A percentile compares a stretch with the other conserved stretches of the same genome.
Evolutionary conservation across 495 filamentous ascomycete species (phyloP).

Genomic region (Neurospora sp.): DNA sequence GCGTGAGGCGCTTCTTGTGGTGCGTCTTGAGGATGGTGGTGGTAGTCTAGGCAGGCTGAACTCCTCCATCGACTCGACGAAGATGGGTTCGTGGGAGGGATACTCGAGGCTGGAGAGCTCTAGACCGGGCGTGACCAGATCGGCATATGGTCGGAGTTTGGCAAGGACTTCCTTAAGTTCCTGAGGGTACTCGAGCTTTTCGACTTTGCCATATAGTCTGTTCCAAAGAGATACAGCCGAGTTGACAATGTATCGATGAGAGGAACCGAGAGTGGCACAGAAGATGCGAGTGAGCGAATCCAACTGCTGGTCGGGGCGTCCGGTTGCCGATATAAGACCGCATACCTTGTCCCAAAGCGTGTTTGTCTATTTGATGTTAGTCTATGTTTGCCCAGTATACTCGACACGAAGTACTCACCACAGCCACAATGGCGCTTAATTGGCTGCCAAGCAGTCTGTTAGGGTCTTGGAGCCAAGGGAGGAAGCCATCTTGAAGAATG

Average conservation of each 20-base stretch:
- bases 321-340: constrained; percentile 16
- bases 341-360: constrained; percentile 33
- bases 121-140: constrained; percentile 31
- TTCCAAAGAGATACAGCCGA: constrained; percentile 34
- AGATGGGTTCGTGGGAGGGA: constrained; percentile 23
- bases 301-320: constrained; percentile 26
- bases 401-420: constrained; percentile 22
- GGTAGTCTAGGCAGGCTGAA: constrained; percentile 14
- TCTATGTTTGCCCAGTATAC: not conserved
- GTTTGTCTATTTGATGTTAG: constrained; percentile 26
- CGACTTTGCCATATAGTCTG: constrained; percentile 25
- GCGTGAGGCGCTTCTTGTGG: not conserved
- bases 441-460: constrained; percentile 26
- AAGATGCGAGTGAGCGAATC: constrained; percentile 30
- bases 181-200: constrained; percentile 32
- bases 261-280: constrained; percentile 39
- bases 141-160: constrained; percentile 28
- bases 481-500: constrained; percentile 49
- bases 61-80: constrained; percentile 46
- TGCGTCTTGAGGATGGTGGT: constrained; percentile 11
- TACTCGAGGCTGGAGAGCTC: constrained; percentile 21
- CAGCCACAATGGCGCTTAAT: constrained; percentile 16
- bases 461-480: constrained; percentile 51
- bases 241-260: constrained; percentile 34
- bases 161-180: constrained; percentile 30